Percentiles rank a stretch among this genome's conserved stretches.
phyloP scores from a whole-genome alignment of 768 basidiomycete genomes.

The Hygrocybe coccinea region DNA sequence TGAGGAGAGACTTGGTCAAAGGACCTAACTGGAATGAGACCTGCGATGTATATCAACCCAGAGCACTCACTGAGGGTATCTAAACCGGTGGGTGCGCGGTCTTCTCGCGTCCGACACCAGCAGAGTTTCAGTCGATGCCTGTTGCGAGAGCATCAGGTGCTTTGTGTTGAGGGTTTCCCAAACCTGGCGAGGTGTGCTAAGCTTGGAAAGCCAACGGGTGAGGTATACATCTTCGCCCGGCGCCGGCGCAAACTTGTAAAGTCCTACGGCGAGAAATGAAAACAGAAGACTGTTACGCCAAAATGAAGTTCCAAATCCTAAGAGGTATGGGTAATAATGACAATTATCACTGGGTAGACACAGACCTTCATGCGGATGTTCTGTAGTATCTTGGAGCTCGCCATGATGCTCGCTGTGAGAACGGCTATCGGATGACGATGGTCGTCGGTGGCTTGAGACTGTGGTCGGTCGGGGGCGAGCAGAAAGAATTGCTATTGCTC shows the following conservation, averaged over 20 bases:
- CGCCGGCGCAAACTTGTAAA: constrained; percentile 66
- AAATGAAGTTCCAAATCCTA: constrained; percentile 60
- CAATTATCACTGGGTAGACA: background rate
- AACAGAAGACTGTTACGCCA: constrained; percentile 62
- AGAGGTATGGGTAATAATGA: background rate
- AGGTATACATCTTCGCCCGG: constrained; percentile 57
- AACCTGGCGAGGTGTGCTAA: constrained; percentile 46
- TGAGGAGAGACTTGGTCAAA: constrained; percentile 61
- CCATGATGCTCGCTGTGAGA: constrained; percentile 33
- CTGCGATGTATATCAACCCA: constrained; percentile 3
- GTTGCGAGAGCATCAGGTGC: constrained; percentile 46
- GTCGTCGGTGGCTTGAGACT: constrained; percentile 17
- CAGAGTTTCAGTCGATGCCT: constrained; percentile 40
- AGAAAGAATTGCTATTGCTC: constrained; percentile 34
- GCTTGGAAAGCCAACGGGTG: constrained; percentile 62
- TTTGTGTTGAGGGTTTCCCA: constrained; percentile 56
- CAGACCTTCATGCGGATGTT: constrained; percentile 60
- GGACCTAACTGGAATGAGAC: constrained; percentile 34
- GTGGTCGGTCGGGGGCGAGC: constrained; percentile 6
- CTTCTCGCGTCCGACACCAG: constrained; percentile 42
- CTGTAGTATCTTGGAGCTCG: constrained; percentile 35
- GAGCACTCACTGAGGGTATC: constrained; percentile 69
- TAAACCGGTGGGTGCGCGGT: constrained; percentile 54
- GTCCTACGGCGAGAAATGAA: constrained; percentile 45
- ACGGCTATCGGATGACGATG: constrained; percentile 39